phyloP scores from a whole-genome alignment of 495 filamentous ascomycete genomes.

The Sordaria brevicollis region DNA sequence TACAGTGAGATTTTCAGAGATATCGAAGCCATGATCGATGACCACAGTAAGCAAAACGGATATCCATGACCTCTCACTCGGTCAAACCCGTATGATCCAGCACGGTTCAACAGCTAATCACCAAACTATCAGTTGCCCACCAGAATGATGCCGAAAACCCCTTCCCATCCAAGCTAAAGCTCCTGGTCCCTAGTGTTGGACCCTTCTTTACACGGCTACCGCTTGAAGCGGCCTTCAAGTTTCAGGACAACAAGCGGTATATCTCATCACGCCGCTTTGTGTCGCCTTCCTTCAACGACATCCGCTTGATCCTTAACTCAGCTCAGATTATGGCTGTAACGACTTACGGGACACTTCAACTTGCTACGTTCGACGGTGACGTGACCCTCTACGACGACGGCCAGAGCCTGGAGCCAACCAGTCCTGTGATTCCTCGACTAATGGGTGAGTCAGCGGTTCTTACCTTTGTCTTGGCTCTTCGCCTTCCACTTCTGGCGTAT shows the following conservation, averaged over 20 bases:
- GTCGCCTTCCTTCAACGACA: constrained; percentile 94
- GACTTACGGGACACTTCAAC: constrained; percentile 53
- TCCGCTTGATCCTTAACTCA: constrained; percentile 85
- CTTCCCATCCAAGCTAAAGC: constrained; percentile 78
- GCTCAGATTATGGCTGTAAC: constrained; percentile 84
- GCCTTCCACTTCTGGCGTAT: neutral
- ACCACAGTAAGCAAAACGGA: constrained; percentile 59
- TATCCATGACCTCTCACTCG: neutral
- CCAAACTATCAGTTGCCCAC: constrained; percentile 48
- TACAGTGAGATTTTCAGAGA: constrained; percentile 95
- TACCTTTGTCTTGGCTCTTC: no score
- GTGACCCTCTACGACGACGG: constrained; percentile 96
- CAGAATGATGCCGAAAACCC: constrained; percentile 46
- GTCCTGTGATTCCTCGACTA: constrained; percentile 70
- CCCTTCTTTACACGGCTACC: constrained; percentile 83
- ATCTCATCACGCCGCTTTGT: constrained; percentile 93
- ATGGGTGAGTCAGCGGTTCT: constrained; percentile 29
- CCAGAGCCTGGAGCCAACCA: constrained; percentile 57
- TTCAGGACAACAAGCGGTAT: constrained; percentile 71
- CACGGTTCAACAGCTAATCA: neutral
- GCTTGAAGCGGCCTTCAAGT: constrained; percentile 81
- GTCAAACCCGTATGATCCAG: neutral
- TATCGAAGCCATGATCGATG: constrained; percentile 80
- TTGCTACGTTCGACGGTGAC: constrained; percentile 95
- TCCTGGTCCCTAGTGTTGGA: constrained; percentile 82